phyloP scores from a whole-genome alignment of 1,139 yeast genomes.

The Candida labiduridarum region DNA sequence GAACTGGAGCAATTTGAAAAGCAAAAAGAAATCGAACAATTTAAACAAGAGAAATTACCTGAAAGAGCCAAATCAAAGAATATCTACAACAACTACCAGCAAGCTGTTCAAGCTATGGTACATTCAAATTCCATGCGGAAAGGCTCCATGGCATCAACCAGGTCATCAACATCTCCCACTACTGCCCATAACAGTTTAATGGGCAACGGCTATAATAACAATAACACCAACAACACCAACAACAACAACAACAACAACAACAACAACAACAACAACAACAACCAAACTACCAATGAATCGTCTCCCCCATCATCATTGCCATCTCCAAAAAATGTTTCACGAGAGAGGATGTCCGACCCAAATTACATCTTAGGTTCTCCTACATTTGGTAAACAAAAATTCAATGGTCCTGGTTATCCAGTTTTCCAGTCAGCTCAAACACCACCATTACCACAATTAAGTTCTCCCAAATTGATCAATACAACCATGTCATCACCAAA shows the following conservation, averaged over 20 bases:
- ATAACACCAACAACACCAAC: slow-evolving; percentile 3
- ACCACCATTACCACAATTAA: slow-evolving; percentile 5
- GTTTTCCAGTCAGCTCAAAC: neutral
- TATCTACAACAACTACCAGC: slow-evolving; percentile 24
- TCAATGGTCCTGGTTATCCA: neutral
- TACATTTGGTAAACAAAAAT: neutral
- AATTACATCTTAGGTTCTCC: slow-evolving; percentile 2
- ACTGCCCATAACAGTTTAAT: slow-evolving; percentile 7
- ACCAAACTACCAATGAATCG: neutral
- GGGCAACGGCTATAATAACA: neutral
- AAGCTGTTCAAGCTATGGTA: slow-evolving; percentile 13
- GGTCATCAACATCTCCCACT: neutral
- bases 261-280: neutral
- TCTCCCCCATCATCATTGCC: slow-evolving; percentile 3
- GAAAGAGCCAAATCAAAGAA: slow-evolving; percentile 21
- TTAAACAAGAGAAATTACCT: slow-evolving; percentile 14
- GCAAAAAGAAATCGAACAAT: slow-evolving; percentile 6
- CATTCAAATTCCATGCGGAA: neutral
- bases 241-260: neutral
- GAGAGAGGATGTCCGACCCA: neutral
- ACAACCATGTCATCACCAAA: slow-evolving; percentile 5
- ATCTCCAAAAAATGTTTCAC: neutral
- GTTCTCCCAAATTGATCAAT: slow-evolving; percentile 9
- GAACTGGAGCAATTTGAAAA: slow-evolving; percentile 17
- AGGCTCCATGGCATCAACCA: neutral